A percentile compares a stretch with the other conserved stretches of the same genome.
These are phyloP conservation scores for Phoenix roebelenii DNA, from an alignment of 176 grass and related monocot species.

Conservation along the genomic window DNA sequence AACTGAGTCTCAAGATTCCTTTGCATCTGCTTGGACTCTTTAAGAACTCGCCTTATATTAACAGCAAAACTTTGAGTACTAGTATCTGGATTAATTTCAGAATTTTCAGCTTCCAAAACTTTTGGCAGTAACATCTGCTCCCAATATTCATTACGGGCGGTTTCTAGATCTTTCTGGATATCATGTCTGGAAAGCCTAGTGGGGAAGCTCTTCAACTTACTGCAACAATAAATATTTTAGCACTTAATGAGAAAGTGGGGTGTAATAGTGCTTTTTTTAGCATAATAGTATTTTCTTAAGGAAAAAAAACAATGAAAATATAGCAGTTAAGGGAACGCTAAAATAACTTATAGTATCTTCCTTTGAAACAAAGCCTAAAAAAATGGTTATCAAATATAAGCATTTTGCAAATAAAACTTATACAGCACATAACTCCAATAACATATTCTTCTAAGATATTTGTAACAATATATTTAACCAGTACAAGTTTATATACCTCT, in stretches of 20 bases:
- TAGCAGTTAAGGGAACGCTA: no score
- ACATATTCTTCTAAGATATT: no score
- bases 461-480: no score
- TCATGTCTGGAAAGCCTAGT: conserved; percentile 23
- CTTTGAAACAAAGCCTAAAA: no score
- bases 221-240: conserved; percentile 10
- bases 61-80: conserved; percentile 10
- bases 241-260: background rate
- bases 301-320: no score
- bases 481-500: no score
- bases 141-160: conserved; percentile 20
- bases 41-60: conserved; percentile 15
- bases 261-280: no score
- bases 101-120: conserved; percentile 18
- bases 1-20: conserved; percentile 18
- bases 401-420: no score
- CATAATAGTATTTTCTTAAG: no score
- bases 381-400: no score
- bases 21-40: conserved; percentile 18
- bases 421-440: no score
- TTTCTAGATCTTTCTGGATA: conserved; percentile 22
- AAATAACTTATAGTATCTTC: no score
- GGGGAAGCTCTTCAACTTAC: conserved; percentile 9
- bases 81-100: conserved; percentile 9
- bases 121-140: conserved; percentile 26